Base-by-base conservation (phyloP, 805 yeast genomes). In the Zygotorulaspora sp. region DNA sequence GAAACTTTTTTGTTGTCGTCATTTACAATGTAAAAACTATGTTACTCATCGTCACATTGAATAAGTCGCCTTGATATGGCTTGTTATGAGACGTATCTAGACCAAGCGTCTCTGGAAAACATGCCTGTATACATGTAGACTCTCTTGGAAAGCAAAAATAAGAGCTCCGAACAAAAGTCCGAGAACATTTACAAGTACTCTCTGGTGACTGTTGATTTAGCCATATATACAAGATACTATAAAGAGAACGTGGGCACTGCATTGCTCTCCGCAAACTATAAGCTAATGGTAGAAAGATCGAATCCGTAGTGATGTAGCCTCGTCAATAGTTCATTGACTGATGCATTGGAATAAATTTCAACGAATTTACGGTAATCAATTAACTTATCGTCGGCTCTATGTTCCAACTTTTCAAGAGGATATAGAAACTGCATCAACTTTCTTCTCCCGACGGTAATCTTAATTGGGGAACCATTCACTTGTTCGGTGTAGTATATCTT, bases 361-460 rank as follows among this genome's bases (percentile, higher is more conserved):
- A 64, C 70, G 72, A 80, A 83, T 33, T 67, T 59, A 32, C 65
- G 70, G 57, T 71, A 74, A 11, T 66, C 61, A 8, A 78, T 45
- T 1, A 59, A 60, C 35, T 68, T 70, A 41, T 73, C 74, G 43
- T 65, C 59, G 5, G 72, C 68, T 33, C 64, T 54, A 16, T 55
- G 51, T 41, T 69, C 71, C 36, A 65, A 50, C 52, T 66, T 65
- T 38, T 70, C 82, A 24, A 65, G 64, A 8, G 77, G 75, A 55
- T 67, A 80, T 48, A 83, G 66, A 32, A 60, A 65, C 41, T 70
- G 66, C 41, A 84, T 58, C 34, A 87, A 66, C 52, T 70, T 75
- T 57, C 83, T 74, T 61, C 78, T 78, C 30, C 92, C 90, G 28
- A 74, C 79, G 3, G 65, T 67, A 36, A 87, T 57, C 38, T 73